Evolutionary conservation across 306 rosid genomes (phyloP).

Genomic region (cucumber (Cucumis sativus)): Cucumber_9930_V3 NC_026659.2:566501-567000

Average conservation of each 20-base stretch:
- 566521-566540: too few species aligned
- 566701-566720: not conserved
- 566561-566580: too few species aligned
- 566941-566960: not conserved
- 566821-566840: not conserved
- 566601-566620: not conserved
- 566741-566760: not conserved
- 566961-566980: not conserved
- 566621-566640: not conserved
- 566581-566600: too few species aligned
- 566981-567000: too few species aligned
- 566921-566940: too few species aligned
- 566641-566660: not conserved
- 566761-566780: not conserved
- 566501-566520: too few species aligned
- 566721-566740: not conserved
- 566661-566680: not conserved
- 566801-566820: not conserved
- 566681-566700: constrained; percentile 4
- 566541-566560: too few species aligned
- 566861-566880: not conserved
- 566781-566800: not conserved
- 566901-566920: too few species aligned
- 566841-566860: not conserved
- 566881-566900: too few species aligned